Evolutionary conservation across 495 filamentous ascomycete genomes (phyloP).

Genomic region (Jackrogersella multiformis): DNA sequence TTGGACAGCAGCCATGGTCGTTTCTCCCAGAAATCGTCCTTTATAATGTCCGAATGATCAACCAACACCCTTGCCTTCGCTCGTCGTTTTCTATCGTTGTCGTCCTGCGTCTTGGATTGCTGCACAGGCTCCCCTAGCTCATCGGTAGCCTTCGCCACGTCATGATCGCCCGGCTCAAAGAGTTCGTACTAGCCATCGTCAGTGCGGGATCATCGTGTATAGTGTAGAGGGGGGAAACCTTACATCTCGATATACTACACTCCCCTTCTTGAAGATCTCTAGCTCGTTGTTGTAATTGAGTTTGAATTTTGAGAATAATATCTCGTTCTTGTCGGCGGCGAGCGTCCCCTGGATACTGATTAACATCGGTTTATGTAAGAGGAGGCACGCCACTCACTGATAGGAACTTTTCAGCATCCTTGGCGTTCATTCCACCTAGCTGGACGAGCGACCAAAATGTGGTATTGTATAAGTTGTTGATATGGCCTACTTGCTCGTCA

Average conservation of each 20-base stretch:
- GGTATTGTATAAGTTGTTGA: conserved; percentile 98
- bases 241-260: conserved; percentile 85
- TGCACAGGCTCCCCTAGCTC: conserved; percentile 51
- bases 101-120: conserved; percentile 76
- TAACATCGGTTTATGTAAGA: background rate
- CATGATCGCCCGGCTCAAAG: conserved; percentile 59
- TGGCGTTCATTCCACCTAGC: conserved; percentile 74
- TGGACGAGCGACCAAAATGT: conserved; percentile 92
- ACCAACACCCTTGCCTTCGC: conserved; percentile 79
- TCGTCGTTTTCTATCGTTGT: conserved; percentile 78
- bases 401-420: conserved; percentile 80
- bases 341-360: conserved; percentile 71
- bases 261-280: conserved; percentile 93
- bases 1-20: conserved; percentile 86
- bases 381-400: conserved; percentile 61
- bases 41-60: conserved; percentile 91
- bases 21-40: conserved; percentile 89
- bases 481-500: conserved; percentile 70
- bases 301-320: conserved; percentile 85
- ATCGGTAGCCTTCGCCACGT: conserved; percentile 48
- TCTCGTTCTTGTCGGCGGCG: conserved; percentile 91
- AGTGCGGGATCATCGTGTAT: background rate
- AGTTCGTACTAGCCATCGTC: conserved; percentile 59
- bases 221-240: conserved; percentile 36
- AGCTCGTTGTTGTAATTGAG: conserved; percentile 98